Evolutionary conservation across 1,139 yeast species (phyloP), one percentile per base, ranked within the genome.

Genomic region (Pichia sp.): DNA sequence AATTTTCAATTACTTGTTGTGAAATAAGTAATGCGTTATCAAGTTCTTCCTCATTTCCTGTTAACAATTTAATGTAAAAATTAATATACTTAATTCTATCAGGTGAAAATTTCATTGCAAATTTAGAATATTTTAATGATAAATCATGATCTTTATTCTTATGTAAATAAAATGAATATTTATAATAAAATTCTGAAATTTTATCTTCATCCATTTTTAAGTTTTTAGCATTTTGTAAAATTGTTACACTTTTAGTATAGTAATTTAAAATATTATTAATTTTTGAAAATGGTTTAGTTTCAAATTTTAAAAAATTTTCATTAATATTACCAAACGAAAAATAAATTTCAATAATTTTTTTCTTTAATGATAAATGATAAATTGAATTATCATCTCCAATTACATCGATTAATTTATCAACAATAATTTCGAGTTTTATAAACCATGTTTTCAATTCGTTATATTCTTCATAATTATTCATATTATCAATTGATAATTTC

Each of bases 21-120:
- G 73, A 63, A 27, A 76, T 69, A 41, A 68, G 65, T 41, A 69
- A 60, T 1, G 81, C 67, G 20, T 46, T 49, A 23, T 67, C 67
- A 31, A 66, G 70, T 37, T 66, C 69, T 47, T 77, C 75, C 41
- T 77, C 79, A 37, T 70, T 69, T 1, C 77, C 70, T 0, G 83
- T 73, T 40, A 76, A 67, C 28, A 78, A 62, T 45, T 79, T 64
- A 0, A 76, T 70, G 30, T 78, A 61, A 41, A 78, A 56, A 53
- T 78, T 79, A 72, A 82, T 71, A 35, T 74, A 68, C 47, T 69
- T 68, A 43, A 73, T 60, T 51, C 69, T 68, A 12, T 64, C 63
- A 1, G 74, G 70, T 36, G 70, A 64, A 11, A 61, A 51, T 10
- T 58, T 58, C 30, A 77, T 57, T 2, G 67, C 56, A 5, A 55